phyloP scores from a whole-genome alignment of 345 rosid genomes.

The Brassica incana region DNA sequence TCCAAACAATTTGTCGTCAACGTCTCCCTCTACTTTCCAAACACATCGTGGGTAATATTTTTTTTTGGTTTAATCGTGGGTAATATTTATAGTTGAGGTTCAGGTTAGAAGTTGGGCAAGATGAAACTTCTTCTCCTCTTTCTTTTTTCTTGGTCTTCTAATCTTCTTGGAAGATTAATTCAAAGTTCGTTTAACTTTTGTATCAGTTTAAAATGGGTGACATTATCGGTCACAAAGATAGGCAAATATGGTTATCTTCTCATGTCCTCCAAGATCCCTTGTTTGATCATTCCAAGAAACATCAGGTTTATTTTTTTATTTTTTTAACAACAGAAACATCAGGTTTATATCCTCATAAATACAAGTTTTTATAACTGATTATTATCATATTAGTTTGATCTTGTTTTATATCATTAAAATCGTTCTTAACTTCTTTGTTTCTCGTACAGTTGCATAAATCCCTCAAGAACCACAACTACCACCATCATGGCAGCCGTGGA shows the following conservation, averaged over 20 bases:
- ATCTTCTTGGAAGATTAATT: slow-evolving; percentile 16
- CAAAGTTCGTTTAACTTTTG: not conserved
- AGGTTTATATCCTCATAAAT: slow-evolving; percentile 26
- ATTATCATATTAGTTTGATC: not conserved
- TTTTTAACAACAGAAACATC: not conserved
- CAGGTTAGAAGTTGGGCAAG: slow-evolving; percentile 72
- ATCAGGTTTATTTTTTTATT: slow-evolving; percentile 17
- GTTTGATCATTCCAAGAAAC: slow-evolving; percentile 36
- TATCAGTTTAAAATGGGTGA: slow-evolving; percentile 41
- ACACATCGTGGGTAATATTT: slow-evolving; percentile 32
- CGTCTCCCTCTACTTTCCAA: slow-evolving; percentile 33
- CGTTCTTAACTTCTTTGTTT: not conserved
- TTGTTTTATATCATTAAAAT: not conserved
- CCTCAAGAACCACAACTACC: slow-evolving; percentile 5
- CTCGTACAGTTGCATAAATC: slow-evolving; percentile 2
- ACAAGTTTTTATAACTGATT: not conserved
- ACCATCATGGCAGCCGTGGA: not conserved
- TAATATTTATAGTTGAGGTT: slow-evolving; percentile 57
- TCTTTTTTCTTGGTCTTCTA: not conserved
- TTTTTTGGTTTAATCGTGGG: not conserved
- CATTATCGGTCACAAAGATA: slow-evolving; percentile 48
- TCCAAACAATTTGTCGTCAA: slow-evolving; percentile 21
- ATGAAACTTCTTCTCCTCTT: slow-evolving; percentile 30
- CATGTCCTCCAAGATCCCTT: slow-evolving; percentile 48
- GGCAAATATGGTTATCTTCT: slow-evolving; percentile 52